Conservation (phyloP, 768 basidiomycete genomes). For the Boletus tomentosulus region DNA sequence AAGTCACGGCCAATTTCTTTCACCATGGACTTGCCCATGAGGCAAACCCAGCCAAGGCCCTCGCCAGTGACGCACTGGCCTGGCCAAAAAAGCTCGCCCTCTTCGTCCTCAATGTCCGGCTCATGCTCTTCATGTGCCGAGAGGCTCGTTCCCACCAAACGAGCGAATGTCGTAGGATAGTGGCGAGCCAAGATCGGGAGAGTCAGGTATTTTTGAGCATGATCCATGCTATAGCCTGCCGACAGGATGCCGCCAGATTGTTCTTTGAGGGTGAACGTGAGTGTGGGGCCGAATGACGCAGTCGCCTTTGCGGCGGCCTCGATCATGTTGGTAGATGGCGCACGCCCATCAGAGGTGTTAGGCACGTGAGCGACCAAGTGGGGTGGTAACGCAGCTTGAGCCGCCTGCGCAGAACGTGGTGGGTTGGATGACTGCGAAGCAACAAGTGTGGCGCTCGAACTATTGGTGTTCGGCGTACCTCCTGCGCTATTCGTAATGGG, state of each 20-base stretch:
- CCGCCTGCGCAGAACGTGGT: conserved; percentile 23
- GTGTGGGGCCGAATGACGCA: conserved; percentile 25
- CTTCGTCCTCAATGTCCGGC: conserved; percentile 80
- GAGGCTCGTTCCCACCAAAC: conserved; percentile 64
- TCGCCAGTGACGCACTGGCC: conserved; percentile 68
- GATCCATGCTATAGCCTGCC: conserved; percentile 41
- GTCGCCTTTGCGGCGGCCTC: conserved; percentile 30
- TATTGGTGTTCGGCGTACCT: conserved; percentile 47
- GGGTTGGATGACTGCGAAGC: conserved; percentile 25
- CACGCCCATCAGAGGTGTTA: conserved; percentile 27
- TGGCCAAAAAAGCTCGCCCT: conserved; percentile 85
- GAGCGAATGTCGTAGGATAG: conserved; percentile 73
- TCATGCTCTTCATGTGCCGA: conserved; percentile 67
- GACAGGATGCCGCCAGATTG: conserved; percentile 37
- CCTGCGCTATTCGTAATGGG: conserved; percentile 56
- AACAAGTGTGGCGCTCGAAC: conserved; percentile 20
- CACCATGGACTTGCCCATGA: conserved; percentile 85
- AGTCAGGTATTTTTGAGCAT: conserved; percentile 53
- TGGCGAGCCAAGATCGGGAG: conserved; percentile 64
- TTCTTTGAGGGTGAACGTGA: conserved; percentile 27
- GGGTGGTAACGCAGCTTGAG: conserved; percentile 41
- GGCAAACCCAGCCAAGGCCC: conserved; percentile 83
- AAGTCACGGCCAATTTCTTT: conserved; percentile 73
- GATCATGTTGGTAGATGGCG: conserved; percentile 26
- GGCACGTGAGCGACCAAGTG: conserved; percentile 29